Percentiles rank a stretch among this genome's conserved stretches.
Conservation (phyloP, 768 basidiomycete genomes). For the Leucosporidium creatinivorum region DNA sequence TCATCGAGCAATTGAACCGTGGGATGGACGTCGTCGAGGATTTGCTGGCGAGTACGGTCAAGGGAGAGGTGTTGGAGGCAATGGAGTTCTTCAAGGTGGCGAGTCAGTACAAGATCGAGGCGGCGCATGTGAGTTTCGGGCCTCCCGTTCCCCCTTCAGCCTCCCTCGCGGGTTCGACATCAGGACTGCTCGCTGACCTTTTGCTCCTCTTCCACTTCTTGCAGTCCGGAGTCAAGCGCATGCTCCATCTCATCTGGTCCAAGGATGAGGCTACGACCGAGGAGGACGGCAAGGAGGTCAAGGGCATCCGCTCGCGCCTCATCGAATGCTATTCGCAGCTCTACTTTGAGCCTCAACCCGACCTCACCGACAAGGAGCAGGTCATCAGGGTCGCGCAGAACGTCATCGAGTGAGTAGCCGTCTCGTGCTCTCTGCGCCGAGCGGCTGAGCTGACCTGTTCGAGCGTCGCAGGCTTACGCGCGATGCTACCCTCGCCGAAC, state of each 20-base stretch:
- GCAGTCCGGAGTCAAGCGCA: conserved; percentile 82
- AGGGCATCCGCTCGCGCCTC: conserved; percentile 76
- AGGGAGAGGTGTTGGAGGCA: conserved; percentile 47
- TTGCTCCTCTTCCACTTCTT: background rate
- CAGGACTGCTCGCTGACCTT: no score
- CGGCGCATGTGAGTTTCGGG: conserved; percentile 56
- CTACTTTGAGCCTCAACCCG: conserved; percentile 74
- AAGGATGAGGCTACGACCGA: conserved; percentile 74
- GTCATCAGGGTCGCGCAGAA: conserved; percentile 90
- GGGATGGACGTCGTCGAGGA: conserved; percentile 65
- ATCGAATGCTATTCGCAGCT: conserved; percentile 79
- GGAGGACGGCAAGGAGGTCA: conserved; percentile 67
- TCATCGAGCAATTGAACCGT: conserved; percentile 62
- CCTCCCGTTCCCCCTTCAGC: background rate
- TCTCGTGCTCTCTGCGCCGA: background rate
- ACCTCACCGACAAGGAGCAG: conserved; percentile 67
- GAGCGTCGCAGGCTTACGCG: conserved; percentile 65
- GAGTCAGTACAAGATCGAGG: conserved; percentile 69
- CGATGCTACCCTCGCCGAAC: conserved; percentile 82
- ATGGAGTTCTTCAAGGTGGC: conserved; percentile 75
- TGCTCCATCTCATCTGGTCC: conserved; percentile 94
- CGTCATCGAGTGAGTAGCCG: conserved; percentile 75
- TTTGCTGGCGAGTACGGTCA: conserved; percentile 67
- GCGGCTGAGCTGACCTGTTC: background rate
- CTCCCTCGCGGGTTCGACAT: background rate